phyloP scores from a whole-genome alignment of 352 stramenopile species.

The Peronospora belbahrii region DNA sequence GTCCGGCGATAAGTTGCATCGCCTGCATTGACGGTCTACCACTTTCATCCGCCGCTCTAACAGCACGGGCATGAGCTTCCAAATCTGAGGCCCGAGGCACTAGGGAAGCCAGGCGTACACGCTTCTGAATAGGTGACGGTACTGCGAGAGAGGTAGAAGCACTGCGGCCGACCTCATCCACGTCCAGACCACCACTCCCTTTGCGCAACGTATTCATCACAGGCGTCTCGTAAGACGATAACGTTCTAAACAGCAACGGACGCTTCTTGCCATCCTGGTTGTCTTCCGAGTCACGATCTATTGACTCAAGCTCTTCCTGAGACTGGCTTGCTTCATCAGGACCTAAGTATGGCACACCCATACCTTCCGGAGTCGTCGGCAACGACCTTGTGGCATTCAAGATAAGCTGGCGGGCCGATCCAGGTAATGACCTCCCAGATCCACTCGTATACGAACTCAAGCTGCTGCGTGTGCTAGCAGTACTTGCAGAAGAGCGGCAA shows the following conservation, averaged over 20 bases:
- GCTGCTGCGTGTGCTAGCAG: conserved; percentile 29
- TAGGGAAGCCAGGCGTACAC: conserved; percentile 44
- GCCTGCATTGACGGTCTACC: conserved; percentile 17
- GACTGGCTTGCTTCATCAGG: conserved; percentile 15
- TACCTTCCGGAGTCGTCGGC: conserved; percentile 39
- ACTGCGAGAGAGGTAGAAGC: conserved; percentile 19
- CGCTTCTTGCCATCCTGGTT: conserved; percentile 34
- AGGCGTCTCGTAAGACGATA: conserved; percentile 76
- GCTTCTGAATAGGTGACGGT: conserved; percentile 63
- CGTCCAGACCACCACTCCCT: conserved; percentile 33
- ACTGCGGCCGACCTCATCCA: conserved; percentile 16
- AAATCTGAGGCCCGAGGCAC: conserved; percentile 44
- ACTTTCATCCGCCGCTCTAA: conserved; percentile 16
- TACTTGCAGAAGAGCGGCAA: conserved; percentile 33
- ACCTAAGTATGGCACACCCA: conserved; percentile 12
- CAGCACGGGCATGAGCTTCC: conserved; percentile 42
- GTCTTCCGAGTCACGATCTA: conserved; percentile 35
- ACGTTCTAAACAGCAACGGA: conserved; percentile 55
- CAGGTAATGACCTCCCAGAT: conserved; percentile 20
- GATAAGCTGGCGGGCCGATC: conserved; percentile 21
- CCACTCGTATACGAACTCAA: conserved; percentile 22
- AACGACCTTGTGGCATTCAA: conserved; percentile 32
- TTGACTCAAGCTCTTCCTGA: conserved; percentile 28
- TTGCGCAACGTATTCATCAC: conserved; percentile 38
- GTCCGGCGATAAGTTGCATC: conserved; percentile 7